Evolutionary conservation across 2,329 filamentous ascomycete species (phyloP), one percentile per base, ranked within the genome.

Genomic region (Microdochium paspali): DNA sequence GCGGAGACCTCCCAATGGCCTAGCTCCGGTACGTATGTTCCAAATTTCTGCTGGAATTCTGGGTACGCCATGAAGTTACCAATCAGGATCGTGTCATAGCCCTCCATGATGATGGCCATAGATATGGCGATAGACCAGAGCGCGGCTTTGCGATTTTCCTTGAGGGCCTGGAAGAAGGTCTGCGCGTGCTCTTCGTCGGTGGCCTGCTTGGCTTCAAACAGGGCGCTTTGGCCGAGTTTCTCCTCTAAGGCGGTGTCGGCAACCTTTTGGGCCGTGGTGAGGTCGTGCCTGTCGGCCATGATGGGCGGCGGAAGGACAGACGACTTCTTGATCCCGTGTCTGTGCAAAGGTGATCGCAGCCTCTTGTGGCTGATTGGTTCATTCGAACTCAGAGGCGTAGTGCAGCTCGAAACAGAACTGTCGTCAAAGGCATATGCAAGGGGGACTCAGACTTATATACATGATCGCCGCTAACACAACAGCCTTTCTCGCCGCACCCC

Each of bases 81-180:
- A 12, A 63, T 61, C 9, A 63, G 58, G 18, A 61, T 59, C 2
- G 52, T 56, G 49, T 63, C 60, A 42, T 62, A 62, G 20, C 60
- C 60, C 56, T 63, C 60, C 60, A 63, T 63, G 31, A 63, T 53
- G 30, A 63, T 62, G 4, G 58, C 55, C 55, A 61, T 56, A 1
- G 60, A 63, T 24, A 63, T 56, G 42, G 61, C 25, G 13, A 58
- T n/a, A 3, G 60, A 63, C 59, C 59, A 63, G 46, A 61, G 51
- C 4, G 56, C 56, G 13, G 58, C 60, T 46, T 45, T 58, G 23
- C 56, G 58, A 48, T 62, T 61, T 49, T 59, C 55, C 25, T 50
- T 49, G 44, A 63, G 20, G 10, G 58, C 59, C 28, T 61, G 55
- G 6, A 50, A 20, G 10, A 61, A 47, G 3, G 58, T 60, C 52